Evolutionary conservation across 2,329 filamentous ascomycete species (phyloP), one percentile per base, ranked within the genome.

Genomic region (Aspergillus niger): DNA sequence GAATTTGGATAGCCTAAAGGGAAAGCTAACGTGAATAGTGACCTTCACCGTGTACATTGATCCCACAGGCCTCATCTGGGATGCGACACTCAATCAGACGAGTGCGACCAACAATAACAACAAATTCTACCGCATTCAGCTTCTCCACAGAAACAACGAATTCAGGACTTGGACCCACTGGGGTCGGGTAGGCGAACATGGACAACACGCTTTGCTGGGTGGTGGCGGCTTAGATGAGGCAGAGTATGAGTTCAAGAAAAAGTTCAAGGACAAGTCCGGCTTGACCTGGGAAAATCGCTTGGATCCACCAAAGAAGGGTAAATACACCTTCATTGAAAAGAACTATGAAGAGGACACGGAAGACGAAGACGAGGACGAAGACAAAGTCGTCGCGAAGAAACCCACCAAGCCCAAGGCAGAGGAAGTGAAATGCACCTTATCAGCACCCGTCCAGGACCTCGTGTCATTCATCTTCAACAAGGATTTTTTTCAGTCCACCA

Each of bases 381-480:
- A 11, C 8, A 60, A 64, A 11, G 39, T 36, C 44, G 26, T 47
- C 5, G 70, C 69, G 8, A 70, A 74, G 44, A 76, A 79, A 39
- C 72, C 73, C 8, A 65, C 70, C 8, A 68, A 75, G 7, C 76
- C 77, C 1, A 70, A 75, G 8, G 70, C 79, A 43, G n/a, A n/a
- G 13, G 67, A 74, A 0, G 76, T 80, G 0, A 77, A 86, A 61
- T 89, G 85, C 72, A 86, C 82, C 3, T 81, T 94, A 2, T 76
- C 82, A 0, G 73, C 77, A 11, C 80, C 86, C 0, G 81, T 91
- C 3, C 87, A 92, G 70, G 78, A 86, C 8, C 79, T 96, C 20
- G 88, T 96, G 82, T 79, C 87, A 61, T 85, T 96, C 65, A 96
- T 97, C 62, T 96, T 96, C 81, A 93, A 96, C 73, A 83, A 86